Conservation (phyloP, 2,329 filamentous ascomycete species). For the Rugonectria rugulosa region DNA sequence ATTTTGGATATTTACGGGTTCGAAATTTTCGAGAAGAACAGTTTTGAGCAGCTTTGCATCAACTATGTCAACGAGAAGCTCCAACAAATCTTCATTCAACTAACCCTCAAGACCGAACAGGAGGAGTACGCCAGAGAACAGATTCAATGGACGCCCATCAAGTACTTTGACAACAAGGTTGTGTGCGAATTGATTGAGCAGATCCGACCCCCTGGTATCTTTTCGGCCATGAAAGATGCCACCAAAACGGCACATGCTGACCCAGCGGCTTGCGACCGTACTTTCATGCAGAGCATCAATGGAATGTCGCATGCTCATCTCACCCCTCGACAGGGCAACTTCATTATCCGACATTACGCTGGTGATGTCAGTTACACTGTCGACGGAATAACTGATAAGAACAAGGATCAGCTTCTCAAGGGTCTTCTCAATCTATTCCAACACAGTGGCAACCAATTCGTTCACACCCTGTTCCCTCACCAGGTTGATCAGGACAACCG, state of each 20-base stretch:
- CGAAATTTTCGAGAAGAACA: conserved; percentile 99
- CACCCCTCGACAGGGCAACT: conserved; percentile 89
- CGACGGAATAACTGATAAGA: conserved; percentile 98
- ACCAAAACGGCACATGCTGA: conserved; percentile 99
- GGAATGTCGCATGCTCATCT: conserved; percentile 92
- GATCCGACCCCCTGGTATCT: conserved; percentile 86
- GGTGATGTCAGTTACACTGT: conserved; percentile 95
- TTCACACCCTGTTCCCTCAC: conserved; percentile 89
- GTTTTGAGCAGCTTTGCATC: conserved; percentile 98
- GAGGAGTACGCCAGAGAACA: conserved; percentile 96
- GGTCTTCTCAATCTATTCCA: conserved; percentile 88
- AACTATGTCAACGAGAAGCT: conserved; percentile 99
- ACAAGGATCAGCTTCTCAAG: conserved; percentile 97
- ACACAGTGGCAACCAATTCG: conserved; percentile 82
- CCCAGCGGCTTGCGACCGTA: conserved; percentile 90
- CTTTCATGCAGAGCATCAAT: conserved; percentile 92
- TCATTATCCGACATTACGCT: conserved; percentile 98
- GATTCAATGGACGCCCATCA: conserved; percentile 99
- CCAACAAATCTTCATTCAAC: conserved; percentile 98
- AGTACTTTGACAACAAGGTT: conserved; percentile 99
- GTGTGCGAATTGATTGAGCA: conserved; percentile 98
- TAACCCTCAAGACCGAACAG: conserved; percentile 95
- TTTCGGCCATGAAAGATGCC: conserved; percentile 95
- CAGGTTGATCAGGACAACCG: conserved; percentile 96
- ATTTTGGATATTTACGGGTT: conserved; percentile 99